Evolutionary conservation across 805 yeast genomes (phyloP).

Genomic region (Nakazawaea anatomiae): DNA sequence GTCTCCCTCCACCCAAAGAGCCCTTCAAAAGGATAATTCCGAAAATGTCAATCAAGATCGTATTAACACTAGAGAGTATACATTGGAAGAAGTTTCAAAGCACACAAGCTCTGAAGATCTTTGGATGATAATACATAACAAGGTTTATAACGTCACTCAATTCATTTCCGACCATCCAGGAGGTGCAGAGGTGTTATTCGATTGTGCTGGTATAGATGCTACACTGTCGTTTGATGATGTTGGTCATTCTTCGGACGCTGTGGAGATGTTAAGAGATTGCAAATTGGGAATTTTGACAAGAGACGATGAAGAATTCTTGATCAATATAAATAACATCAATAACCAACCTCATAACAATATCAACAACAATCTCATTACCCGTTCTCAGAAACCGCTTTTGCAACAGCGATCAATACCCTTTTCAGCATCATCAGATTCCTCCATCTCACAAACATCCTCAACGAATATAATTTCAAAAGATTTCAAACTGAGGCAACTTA

Average conservation of each 20-base stretch:
- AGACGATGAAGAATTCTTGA: slow-evolving; percentile 47
- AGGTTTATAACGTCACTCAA: slow-evolving; percentile 57
- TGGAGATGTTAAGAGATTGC: slow-evolving; percentile 78
- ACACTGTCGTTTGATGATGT: slow-evolving; percentile 63
- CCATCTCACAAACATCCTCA: too few relatives aligned
- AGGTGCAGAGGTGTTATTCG: slow-evolving; percentile 76
- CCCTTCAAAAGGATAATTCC: neutral
- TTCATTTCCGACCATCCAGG: slow-evolving; percentile 70
- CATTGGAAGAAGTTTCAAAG: slow-evolving; percentile 37
- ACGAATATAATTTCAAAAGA: too few relatives aligned
- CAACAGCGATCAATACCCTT: too few relatives aligned
- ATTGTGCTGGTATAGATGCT: slow-evolving; percentile 79
- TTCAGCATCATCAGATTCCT: too few relatives aligned
- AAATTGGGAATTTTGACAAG: slow-evolving; percentile 75
- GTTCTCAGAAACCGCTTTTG: too few relatives aligned
- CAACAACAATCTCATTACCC: neutral
- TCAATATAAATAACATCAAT: slow-evolving; percentile 16
- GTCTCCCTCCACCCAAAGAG: neutral
- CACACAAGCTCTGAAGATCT: slow-evolving; percentile 47
- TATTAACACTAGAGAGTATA: neutral
- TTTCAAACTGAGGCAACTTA: too few relatives aligned
- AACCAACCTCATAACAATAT: neutral
- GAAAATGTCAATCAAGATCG: neutral
- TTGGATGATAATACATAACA: slow-evolving; percentile 68
- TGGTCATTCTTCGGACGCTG: slow-evolving; percentile 76